Evolutionary conservation across 768 basidiomycete genomes (phyloP).

Genomic region (Paxillus ammoniavirescens): DNA sequence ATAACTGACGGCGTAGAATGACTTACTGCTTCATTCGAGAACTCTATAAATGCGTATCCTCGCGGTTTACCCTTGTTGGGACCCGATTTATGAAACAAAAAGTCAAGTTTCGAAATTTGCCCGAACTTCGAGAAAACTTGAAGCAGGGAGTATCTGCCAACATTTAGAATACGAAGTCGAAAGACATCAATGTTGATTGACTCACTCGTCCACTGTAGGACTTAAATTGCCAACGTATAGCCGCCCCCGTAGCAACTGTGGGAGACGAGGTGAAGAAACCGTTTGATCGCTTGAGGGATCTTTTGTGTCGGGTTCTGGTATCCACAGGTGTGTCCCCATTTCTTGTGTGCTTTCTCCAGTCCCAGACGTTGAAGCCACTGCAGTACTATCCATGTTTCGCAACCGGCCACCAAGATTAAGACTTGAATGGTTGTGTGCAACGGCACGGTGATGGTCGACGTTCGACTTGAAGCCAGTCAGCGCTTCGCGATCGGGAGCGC

Average conservation of each 20-base stretch:
- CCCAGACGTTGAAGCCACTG: not conserved
- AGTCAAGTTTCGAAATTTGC: slow-evolving; percentile 90
- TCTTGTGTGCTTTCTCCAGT: slow-evolving; percentile 7
- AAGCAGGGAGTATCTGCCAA: slow-evolving; percentile 75
- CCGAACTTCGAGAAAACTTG: slow-evolving; percentile 92
- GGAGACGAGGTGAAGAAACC: slow-evolving; percentile 24
- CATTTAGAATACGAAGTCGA: slow-evolving; percentile 9
- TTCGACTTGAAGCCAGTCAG: too few species aligned
- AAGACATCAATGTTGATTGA: slow-evolving; percentile 6
- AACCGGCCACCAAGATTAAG: not conserved
- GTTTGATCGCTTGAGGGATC: slow-evolving; percentile 15
- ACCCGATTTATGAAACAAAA: slow-evolving; percentile 92
- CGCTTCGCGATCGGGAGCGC: too few species aligned
- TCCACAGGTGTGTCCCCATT: slow-evolving; percentile 27
- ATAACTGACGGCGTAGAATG: slow-evolving; percentile 16
- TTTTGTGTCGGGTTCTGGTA: slow-evolving; percentile 26
- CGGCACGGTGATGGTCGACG: too few species aligned
- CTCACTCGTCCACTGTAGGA: slow-evolving; percentile 83
- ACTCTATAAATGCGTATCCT: slow-evolving; percentile 95
- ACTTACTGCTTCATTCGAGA: slow-evolving; percentile 75
- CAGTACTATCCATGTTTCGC: slow-evolving; percentile 11
- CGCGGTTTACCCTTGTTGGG: slow-evolving; percentile 87
- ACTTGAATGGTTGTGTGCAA: too few species aligned
- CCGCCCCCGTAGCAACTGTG: slow-evolving; percentile 57
- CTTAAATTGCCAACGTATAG: slow-evolving; percentile 91